Evolutionary conservation across 2,329 filamentous ascomycete genomes (phyloP).

Genomic region (Tetracladium maxilliforme): DNA sequence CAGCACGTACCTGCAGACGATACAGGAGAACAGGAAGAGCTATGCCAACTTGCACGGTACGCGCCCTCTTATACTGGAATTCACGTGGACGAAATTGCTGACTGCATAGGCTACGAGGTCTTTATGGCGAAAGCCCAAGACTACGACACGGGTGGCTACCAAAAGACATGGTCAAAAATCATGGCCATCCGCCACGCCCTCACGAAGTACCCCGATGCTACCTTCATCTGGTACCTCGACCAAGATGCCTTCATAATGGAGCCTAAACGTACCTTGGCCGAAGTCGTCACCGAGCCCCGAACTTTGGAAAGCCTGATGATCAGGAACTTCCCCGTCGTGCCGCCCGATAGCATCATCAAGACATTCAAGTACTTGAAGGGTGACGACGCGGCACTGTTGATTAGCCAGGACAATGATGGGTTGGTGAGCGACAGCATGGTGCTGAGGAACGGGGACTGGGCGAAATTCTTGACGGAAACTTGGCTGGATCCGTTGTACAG

Average conservation of each 20-base stretch:
- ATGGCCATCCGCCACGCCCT: slow-evolving; percentile 84
- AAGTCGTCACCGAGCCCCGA: slow-evolving; percentile 51
- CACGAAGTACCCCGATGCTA: slow-evolving; percentile 59
- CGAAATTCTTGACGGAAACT: slow-evolving; percentile 79
- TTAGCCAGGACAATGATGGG: slow-evolving; percentile 75
- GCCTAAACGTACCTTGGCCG: slow-evolving; percentile 51
- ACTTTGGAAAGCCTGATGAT: slow-evolving; percentile 69
- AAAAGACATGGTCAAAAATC: slow-evolving; percentile 59
- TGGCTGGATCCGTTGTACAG: slow-evolving; percentile 95
- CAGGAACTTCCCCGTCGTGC: slow-evolving; percentile 73
- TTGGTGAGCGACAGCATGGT: slow-evolving; percentile 66
- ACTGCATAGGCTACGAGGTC: slow-evolving; percentile 58
- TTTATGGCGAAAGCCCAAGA: slow-evolving; percentile 68
- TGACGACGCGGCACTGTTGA: slow-evolving; percentile 63
- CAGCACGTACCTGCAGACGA: slow-evolving; percentile 51
- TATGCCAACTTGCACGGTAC: slow-evolving; percentile 82
- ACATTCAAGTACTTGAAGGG: slow-evolving; percentile 75
- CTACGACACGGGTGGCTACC: slow-evolving; percentile 52
- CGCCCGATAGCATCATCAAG: slow-evolving; percentile 92
- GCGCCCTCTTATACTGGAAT: slow-evolving; percentile 10
- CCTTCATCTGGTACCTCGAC: slow-evolving; percentile 79
- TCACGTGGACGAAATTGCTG: slow-evolving; percentile 3
- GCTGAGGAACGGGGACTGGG: slow-evolving; percentile 75
- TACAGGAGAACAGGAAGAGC: slow-evolving; percentile 68
- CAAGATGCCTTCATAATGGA: slow-evolving; percentile 84